phyloP scores from a whole-genome alignment of 495 filamentous ascomycete species.

The Chaetomium fimeti region DNA sequence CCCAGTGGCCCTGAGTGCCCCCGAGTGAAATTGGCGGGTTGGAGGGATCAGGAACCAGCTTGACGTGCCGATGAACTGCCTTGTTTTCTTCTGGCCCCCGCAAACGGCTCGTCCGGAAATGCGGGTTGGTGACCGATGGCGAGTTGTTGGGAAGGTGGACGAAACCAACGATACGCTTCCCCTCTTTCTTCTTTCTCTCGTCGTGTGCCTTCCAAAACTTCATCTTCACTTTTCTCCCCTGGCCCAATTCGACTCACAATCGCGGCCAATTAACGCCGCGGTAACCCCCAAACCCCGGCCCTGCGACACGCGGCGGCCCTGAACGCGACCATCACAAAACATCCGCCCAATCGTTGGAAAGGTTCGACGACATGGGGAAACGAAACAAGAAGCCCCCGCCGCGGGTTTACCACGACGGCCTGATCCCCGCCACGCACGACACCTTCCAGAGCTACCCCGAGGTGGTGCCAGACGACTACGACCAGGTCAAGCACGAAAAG shows the following conservation, averaged over 20 bases:
- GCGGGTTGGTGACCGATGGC: neutral
- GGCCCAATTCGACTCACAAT: neutral
- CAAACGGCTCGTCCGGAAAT: neutral
- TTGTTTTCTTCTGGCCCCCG: neutral
- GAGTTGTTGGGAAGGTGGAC: neutral
- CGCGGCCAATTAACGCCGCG: neutral
- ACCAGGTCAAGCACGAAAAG: conserved; percentile 14
- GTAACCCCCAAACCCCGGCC: neutral
- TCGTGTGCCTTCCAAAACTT: neutral
- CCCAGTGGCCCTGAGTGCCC: no score
- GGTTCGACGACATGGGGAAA: neutral
- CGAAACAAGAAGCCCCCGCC: conserved; percentile 11
- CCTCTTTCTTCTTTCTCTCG: neutral
- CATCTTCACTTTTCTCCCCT: neutral
- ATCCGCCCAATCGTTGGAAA: neutral
- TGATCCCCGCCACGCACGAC: conserved; percentile 18
- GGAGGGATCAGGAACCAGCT: conserved; percentile 2
- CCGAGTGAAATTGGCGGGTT: neutral
- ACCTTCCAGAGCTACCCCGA: conserved; percentile 22
- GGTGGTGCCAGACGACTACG: conserved; percentile 17
- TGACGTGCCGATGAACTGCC: neutral
- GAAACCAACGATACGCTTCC: neutral
- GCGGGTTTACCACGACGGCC: conserved; percentile 26
- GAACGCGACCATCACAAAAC: neutral
- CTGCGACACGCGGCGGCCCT: neutral